These are phyloP conservation scores for Podospora sp. DNA, from an alignment of 495 filamentous ascomycete genomes.

Conservation along the genomic window DNA sequence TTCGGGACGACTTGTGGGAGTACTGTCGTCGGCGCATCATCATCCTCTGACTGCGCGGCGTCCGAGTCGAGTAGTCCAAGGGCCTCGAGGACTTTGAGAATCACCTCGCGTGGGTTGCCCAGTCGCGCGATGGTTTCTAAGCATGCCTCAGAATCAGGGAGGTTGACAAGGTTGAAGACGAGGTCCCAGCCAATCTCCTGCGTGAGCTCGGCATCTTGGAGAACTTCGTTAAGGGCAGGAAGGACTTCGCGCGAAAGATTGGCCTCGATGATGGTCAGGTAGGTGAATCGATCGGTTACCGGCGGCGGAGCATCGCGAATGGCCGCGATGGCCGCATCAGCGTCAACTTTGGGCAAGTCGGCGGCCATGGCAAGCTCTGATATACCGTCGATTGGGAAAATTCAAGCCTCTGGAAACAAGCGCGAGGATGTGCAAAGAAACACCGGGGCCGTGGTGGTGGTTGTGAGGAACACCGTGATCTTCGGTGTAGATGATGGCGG, in stretches of 20 bases:
- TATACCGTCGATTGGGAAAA: background rate
- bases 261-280: conserved; percentile 84
- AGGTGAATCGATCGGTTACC: conserved; percentile 80
- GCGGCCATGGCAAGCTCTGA: conserved; percentile 17
- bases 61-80: conserved; percentile 58
- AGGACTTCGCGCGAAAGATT: conserved; percentile 78
- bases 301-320: conserved; percentile 60
- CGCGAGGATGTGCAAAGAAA: background rate
- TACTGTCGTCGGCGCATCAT: conserved; percentile 24
- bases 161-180: conserved; percentile 78
- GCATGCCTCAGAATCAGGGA: conserved; percentile 72
- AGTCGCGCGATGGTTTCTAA: conserved; percentile 74
- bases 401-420: background rate
- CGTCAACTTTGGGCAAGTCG: conserved; percentile 22
- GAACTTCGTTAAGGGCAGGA: conserved; percentile 71
- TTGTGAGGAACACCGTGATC: background rate
- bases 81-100: conserved; percentile 80
- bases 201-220: conserved; percentile 82
- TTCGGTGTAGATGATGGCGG: conserved; percentile 10
- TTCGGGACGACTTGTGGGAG: conserved; percentile 21
- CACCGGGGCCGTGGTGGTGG: background rate
- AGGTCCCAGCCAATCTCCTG: conserved; percentile 96
- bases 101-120: conserved; percentile 92
- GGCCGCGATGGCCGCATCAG: conserved; percentile 40
- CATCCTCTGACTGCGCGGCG: conserved; percentile 35